A percentile compares a stretch with the other conserved stretches of the same genome.
These are phyloP conservation scores for Jaltomata sinuosa DNA, from an alignment of 257 asterid genomes.

Conservation along the genomic window DNA sequence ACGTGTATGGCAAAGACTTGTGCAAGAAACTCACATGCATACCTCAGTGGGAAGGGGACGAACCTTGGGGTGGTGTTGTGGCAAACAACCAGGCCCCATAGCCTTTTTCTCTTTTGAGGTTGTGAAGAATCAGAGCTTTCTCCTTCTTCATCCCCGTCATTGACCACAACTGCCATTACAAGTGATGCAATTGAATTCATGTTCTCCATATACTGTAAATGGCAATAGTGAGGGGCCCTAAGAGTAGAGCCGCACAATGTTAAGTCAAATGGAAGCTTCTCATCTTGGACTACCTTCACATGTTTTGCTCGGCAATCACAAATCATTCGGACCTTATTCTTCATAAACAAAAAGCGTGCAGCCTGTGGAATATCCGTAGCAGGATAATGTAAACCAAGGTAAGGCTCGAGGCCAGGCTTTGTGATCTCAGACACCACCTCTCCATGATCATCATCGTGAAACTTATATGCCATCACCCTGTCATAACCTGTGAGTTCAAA, in stretches of 20 bases:
- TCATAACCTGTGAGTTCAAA: slow-evolving; percentile 95
- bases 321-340: slow-evolving; percentile 92
- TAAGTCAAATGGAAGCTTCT: slow-evolving; percentile 66
- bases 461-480: slow-evolving; percentile 82
- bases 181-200: slow-evolving; percentile 88
- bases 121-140: slow-evolving; percentile 32
- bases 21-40: slow-evolving; percentile 91
- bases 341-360: slow-evolving; percentile 88
- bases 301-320: slow-evolving; percentile 79
- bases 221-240: slow-evolving; percentile 92
- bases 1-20: slow-evolving; percentile 93
- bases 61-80: slow-evolving; percentile 86
- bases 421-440: slow-evolving; percentile 82
- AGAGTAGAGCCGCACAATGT: slow-evolving; percentile 89
- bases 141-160: slow-evolving; percentile 68
- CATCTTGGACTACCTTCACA: slow-evolving; percentile 72
- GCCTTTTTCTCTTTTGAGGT: slow-evolving; percentile 58
- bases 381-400: slow-evolving; percentile 85
- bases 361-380: slow-evolving; percentile 99
- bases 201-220: slow-evolving; percentile 87
- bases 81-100: slow-evolving; percentile 97
- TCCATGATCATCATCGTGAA: slow-evolving; percentile 96
- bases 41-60: slow-evolving; percentile 92
- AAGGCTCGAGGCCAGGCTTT: slow-evolving; percentile 88
- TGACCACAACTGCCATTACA: slow-evolving; percentile 88